Percentiles rank a stretch among this genome's conserved stretches.
phyloP scores from a whole-genome alignment of 371 early-diverging fungal species.

The Mucor indicus region DNA sequence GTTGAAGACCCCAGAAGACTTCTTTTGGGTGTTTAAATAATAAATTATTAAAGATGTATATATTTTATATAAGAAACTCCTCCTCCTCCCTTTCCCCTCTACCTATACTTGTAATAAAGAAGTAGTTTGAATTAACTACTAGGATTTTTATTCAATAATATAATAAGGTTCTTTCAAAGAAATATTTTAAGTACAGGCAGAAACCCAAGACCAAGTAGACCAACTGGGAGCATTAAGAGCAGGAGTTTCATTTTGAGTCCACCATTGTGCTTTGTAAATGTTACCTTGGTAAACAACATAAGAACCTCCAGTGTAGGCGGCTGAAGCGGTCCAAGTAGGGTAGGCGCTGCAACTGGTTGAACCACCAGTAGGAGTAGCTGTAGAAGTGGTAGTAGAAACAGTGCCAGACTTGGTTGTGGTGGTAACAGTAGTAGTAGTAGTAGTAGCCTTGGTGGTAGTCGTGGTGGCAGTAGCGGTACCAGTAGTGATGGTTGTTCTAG shows the following conservation, averaged over 20 bases:
- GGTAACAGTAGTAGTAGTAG: neutral
- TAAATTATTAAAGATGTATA: too few relatives aligned
- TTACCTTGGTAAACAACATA: slow-evolving; percentile 31
- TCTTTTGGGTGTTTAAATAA: slow-evolving; percentile 73
- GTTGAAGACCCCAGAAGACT: slow-evolving; percentile 95
- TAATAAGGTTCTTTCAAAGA: too few relatives aligned
- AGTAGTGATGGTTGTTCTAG: slow-evolving; percentile 5
- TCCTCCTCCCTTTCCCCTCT: too few relatives aligned
- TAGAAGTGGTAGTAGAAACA: slow-evolving; percentile 1
- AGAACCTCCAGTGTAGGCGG: slow-evolving; percentile 13
- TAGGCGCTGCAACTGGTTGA: slow-evolving; percentile 11
- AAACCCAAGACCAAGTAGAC: slow-evolving; percentile 9
- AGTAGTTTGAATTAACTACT: too few relatives aligned
- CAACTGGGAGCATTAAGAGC: neutral
- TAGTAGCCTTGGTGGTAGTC: slow-evolving; percentile 3
- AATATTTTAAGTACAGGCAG: too few relatives aligned
- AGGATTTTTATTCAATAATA: too few relatives aligned
- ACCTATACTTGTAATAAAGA: too few relatives aligned
- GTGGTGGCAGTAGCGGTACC: slow-evolving; percentile 8
- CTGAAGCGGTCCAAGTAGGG: slow-evolving; percentile 13
- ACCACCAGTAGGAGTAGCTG: slow-evolving; percentile 7
- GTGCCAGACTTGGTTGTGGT: neutral
- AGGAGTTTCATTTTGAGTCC: slow-evolving; percentile 39
- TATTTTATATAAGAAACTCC: too few relatives aligned
- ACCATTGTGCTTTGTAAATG: slow-evolving; percentile 43